Evolutionary conservation across 1,284 basidiomycete genomes (phyloP).

Genomic region (Malassezia pachydermatis): DNA sequence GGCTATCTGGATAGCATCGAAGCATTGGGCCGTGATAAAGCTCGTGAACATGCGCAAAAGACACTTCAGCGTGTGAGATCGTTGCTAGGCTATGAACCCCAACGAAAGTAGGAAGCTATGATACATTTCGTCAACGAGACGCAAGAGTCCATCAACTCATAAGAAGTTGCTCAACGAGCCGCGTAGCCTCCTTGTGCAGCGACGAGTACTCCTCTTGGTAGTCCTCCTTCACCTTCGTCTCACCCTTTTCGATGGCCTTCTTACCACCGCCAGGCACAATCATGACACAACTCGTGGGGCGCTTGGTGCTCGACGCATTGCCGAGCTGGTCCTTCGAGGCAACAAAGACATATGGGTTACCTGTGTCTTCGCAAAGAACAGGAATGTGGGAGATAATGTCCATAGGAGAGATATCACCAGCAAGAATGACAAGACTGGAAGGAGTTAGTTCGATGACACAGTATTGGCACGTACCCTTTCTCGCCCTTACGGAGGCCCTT

Average conservation of each 20-base stretch:
- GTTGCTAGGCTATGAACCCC: slow-evolving; percentile 62
- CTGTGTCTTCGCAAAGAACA: slow-evolving; percentile 83
- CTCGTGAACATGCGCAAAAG: slow-evolving; percentile 55
- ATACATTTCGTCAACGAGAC: too few species aligned
- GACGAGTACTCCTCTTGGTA: slow-evolving; percentile 74
- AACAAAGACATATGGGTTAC: slow-evolving; percentile 72
- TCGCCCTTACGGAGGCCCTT: slow-evolving; percentile 45
- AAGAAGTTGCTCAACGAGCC: slow-evolving; percentile 13
- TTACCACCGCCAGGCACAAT: slow-evolving; percentile 57
- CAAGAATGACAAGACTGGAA: slow-evolving; percentile 71
- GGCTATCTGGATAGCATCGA: slow-evolving; percentile 61
- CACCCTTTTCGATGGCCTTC: slow-evolving; percentile 58
- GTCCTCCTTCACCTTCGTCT: slow-evolving; percentile 58
- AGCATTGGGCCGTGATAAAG: slow-evolving; percentile 58
- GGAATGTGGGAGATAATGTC: slow-evolving; percentile 97
- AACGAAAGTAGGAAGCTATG: slow-evolving; percentile 11
- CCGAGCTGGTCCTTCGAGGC: slow-evolving; percentile 63
- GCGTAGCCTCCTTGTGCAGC: slow-evolving; percentile 61
- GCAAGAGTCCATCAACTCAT: slow-evolving; percentile 3
- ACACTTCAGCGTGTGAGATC: slow-evolving; percentile 63
- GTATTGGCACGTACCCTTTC: slow-evolving; percentile 26
- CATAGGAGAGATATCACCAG: slow-evolving; percentile 92
- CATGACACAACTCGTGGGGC: slow-evolving; percentile 96
- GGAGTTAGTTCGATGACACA: background rate
- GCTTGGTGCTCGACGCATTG: slow-evolving; percentile 86